Percentiles rank a stretch among this genome's conserved stretches.
These are phyloP conservation scores for Leptomonas seymouri DNA, from an alignment of 208 protist species.

Conservation along the genomic window DNA sequence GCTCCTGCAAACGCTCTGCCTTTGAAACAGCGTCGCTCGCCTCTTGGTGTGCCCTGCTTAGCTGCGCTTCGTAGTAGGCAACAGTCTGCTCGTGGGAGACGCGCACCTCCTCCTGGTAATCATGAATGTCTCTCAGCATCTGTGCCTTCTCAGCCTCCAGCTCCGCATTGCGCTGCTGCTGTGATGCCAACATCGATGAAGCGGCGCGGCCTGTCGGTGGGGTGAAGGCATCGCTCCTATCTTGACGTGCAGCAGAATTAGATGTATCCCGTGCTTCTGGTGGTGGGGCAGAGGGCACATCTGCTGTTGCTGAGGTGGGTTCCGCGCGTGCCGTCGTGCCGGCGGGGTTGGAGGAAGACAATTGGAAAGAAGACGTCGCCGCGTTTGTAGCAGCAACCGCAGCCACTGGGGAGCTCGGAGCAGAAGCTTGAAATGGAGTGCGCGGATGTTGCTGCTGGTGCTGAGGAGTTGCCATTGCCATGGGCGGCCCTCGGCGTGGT, in stretches of 20 bases:
- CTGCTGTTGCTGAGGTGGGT: too few species aligned
- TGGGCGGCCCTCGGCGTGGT: conserved; percentile 15
- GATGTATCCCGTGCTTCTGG: too few species aligned
- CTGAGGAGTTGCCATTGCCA: conserved; percentile 3
- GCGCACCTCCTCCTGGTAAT: conserved; percentile 50
- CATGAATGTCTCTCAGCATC: conserved; percentile 26
- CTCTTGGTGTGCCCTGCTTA: conserved; percentile 7
- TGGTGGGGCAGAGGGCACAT: too few species aligned
- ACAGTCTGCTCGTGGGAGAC: conserved; percentile 41
- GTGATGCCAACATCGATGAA: not conserved
- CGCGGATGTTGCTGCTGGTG: not conserved
- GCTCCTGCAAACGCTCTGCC: not conserved
- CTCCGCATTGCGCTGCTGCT: conserved; percentile 20
- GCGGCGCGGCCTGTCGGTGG: too few species aligned
- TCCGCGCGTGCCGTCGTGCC: too few species aligned
- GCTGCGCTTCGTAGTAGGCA: conserved; percentile 48
- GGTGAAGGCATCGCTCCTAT: too few species aligned
- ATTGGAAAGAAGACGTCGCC: too few species aligned
- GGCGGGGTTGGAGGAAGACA: too few species aligned
- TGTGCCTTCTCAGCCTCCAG: conserved; percentile 39
- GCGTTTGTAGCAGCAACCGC: too few species aligned
- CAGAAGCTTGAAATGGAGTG: not conserved
- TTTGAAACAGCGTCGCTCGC: not conserved
- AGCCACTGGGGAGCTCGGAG: too few species aligned
- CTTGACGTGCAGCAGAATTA: too few species aligned